A percentile compares a stretch with the other conserved stretches of the same genome.
These are phyloP conservation scores for Penstemon newberryi DNA, from an alignment of 257 asterid species.

Conservation along the genomic window DNA sequence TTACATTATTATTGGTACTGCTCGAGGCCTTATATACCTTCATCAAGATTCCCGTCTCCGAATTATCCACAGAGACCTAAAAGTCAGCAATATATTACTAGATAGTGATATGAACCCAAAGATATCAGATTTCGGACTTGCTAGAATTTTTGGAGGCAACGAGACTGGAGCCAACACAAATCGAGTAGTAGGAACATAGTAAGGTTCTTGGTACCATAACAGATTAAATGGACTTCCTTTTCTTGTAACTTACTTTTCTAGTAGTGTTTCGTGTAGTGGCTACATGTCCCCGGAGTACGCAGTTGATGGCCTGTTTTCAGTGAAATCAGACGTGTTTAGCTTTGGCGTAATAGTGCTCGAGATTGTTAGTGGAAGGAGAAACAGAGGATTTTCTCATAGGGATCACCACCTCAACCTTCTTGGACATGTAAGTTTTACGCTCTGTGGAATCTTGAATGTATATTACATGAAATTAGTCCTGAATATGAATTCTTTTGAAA, in stretches of 20 bases:
- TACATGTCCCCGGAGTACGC: conserved; percentile 46
- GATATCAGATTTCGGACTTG: conserved; percentile 43
- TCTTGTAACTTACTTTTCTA: neutral
- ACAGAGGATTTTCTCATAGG: conserved; percentile 28
- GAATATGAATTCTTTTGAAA: neutral
- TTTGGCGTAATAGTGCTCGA: conserved; percentile 40
- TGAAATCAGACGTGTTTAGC: conserved; percentile 42
- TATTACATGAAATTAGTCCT: neutral
- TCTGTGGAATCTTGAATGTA: no score
- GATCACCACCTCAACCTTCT: conserved; percentile 39
- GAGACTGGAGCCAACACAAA: conserved; percentile 40
- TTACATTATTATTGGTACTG: conserved; percentile 38
- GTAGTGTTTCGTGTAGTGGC: conserved; percentile 28
- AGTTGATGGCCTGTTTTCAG: conserved; percentile 35
- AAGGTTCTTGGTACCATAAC: conserved; percentile 3
- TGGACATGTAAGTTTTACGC: conserved; percentile 33
- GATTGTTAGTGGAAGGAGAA: conserved; percentile 34
- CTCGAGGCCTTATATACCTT: conserved; percentile 42
- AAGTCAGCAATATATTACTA: conserved; percentile 39
- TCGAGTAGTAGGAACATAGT: conserved; percentile 44
- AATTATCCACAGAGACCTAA: conserved; percentile 38
- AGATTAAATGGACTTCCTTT: neutral
- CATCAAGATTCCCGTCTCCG: conserved; percentile 43
- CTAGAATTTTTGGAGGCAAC: conserved; percentile 37
- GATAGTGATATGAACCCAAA: conserved; percentile 41